Evolutionary conservation across 306 rosid genomes (phyloP), one percentile per base, ranked within the genome.

Genomic region (Citrullus amarus): DNA sequence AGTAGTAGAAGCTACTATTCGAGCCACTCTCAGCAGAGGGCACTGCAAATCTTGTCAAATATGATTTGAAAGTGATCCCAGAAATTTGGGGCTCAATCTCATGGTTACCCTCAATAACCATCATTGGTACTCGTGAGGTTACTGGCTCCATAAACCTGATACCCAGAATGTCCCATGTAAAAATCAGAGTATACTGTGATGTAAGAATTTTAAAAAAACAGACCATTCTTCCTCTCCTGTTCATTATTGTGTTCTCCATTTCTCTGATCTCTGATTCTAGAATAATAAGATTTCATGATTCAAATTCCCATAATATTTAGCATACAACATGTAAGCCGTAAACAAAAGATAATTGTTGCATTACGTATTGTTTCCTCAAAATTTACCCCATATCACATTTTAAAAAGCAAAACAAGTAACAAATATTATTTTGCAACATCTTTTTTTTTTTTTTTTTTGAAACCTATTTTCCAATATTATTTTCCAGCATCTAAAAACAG

Each of bases 91-190:
- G 97, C 82, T 93, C 97, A 86, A 92, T 93, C 87, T 93, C 98
- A 82, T 93, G 98, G 85, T 93, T 93, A 77, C 98, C 98, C 83
- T 92, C 97, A 77, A 92, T 85, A 80, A 92, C 96, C 96, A 92
- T 93, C 93, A 93, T 86, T 0, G 98, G 97, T 81, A 90, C 57
- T 86, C 80, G 68, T 38, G 97, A 92, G 55, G 82, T 90, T 81
- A 93, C 85, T 44, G 92, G 90, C 87, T 92, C 90, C 97, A 94
- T 94, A 85, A 90, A 92, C 89, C 97, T 94, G 84, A 74, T 56
- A 41, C 78, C 72, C 70, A 83, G 80, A 54, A 46, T 59, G 60
- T 25, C 66, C 56, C n/a, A 41, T 46, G 41, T 44, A 30, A 43
- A 67, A 41, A 43, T 34, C 55, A 20, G 55, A 43, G 75, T n/a